Conservation (phyloP, 83 land plant genomes). For the Isoetes engelmannii region DNA sequence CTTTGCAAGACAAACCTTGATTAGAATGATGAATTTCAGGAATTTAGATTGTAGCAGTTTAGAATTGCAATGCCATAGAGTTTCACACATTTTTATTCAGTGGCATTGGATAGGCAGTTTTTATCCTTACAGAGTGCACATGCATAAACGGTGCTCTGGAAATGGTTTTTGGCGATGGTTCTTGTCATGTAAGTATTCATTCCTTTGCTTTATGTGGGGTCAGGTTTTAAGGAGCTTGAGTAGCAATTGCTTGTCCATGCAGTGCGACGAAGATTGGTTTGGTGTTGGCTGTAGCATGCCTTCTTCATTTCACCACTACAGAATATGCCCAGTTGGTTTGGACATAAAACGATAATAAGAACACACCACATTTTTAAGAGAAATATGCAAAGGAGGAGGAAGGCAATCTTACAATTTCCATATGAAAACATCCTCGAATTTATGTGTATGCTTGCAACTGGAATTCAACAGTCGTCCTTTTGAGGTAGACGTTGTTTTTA, state of each 20-base stretch:
- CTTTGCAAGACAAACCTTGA: no score
- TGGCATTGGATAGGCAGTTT: no score
- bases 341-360: not conserved
- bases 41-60: no score
- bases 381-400: not conserved
- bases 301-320: not conserved
- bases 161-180: constrained; percentile 4
- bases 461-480: not conserved
- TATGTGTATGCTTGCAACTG: not conserved
- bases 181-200: not conserved
- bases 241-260: not conserved
- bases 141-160: constrained; percentile 5
- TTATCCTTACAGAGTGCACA: not conserved
- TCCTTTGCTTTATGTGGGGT: no score
- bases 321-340: not conserved
- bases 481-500: not conserved
- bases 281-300: constrained; percentile 5
- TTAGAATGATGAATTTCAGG: no score
- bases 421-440: not conserved
- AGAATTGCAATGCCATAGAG: no score
- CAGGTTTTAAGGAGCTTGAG: no score
- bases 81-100: no score
- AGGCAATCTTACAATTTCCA: not conserved
- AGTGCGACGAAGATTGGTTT: not conserved
- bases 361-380: not conserved